These are phyloP conservation scores for Gossypium thurberi DNA, from an alignment of 345 rosid species.

Conservation along the genomic window DNA sequence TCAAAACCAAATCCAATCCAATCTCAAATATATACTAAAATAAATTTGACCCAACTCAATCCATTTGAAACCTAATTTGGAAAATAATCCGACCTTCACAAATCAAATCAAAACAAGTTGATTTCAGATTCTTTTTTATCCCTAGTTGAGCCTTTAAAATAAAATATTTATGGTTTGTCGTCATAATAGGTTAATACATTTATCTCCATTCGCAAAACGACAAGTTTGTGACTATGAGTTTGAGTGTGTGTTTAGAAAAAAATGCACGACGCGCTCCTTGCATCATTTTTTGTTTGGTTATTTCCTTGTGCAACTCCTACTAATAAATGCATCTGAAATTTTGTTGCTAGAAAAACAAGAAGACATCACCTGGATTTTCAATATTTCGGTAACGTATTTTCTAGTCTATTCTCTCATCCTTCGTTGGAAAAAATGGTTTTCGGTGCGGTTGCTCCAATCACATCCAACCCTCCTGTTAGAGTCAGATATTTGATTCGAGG, in stretches of 20 bases:
- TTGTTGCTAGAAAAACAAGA: not conserved
- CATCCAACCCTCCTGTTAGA: not conserved
- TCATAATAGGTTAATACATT: not conserved
- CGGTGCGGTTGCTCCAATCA: not conserved
- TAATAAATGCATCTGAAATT: not conserved
- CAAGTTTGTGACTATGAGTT: not conserved
- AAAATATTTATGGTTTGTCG: no score
- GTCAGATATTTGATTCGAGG: slow-evolving; percentile 22
- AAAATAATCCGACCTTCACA: no score
- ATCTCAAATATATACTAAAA: no score
- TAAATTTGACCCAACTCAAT: no score
- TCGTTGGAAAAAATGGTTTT: not conserved
- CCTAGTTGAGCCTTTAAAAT: no score
- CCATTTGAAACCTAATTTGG: no score
- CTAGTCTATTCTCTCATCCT: not conserved
- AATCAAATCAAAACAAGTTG: no score
- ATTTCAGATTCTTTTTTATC: no score
- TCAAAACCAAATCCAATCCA: no score
- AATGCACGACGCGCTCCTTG: not conserved
- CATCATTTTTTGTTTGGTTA: not conserved
- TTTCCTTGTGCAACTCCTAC: not conserved
- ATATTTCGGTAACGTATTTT: not conserved
- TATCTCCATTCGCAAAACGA: not conserved
- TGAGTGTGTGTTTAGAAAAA: not conserved
- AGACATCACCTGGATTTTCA: not conserved